Evolutionary conservation across 345 rosid species (phyloP).

Genomic region (Kandelia obovata): DNA sequence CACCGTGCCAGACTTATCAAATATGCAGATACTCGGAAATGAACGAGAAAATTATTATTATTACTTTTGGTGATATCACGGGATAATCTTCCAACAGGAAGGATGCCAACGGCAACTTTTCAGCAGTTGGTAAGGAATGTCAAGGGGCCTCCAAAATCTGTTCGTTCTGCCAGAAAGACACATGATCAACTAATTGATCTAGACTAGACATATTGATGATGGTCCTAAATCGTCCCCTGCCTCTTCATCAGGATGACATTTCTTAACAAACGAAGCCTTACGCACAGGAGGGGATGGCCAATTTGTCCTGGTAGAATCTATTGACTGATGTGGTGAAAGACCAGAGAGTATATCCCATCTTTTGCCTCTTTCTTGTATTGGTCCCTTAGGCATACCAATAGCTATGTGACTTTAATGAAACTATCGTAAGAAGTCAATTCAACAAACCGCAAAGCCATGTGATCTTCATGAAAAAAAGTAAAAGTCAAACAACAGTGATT

Average conservation of each 20-base stretch:
- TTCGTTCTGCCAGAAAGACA: too few relatives aligned
- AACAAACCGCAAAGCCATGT: too few relatives aligned
- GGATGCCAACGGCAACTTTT: neutral
- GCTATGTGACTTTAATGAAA: neutral
- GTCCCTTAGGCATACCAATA: slow-evolving; percentile 15
- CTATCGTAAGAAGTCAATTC: neutral
- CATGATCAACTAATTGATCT: too few relatives aligned
- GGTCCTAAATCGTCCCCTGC: neutral
- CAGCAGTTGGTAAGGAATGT: neutral
- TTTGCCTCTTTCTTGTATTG: slow-evolving; percentile 19
- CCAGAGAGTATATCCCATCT: slow-evolving; percentile 40
- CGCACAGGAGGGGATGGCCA: neutral
- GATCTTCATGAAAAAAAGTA: too few relatives aligned
- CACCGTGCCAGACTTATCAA: neutral
- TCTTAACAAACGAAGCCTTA: neutral
- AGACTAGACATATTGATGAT: too few relatives aligned
- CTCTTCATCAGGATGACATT: neutral
- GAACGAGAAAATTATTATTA: neutral
- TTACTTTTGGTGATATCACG: slow-evolving; percentile 5
- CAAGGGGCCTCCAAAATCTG: slow-evolving; percentile 2
- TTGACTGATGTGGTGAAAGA: slow-evolving; percentile 38
- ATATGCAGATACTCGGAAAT: slow-evolving; percentile 1
- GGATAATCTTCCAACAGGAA: neutral
- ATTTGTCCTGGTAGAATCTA: slow-evolving; percentile 5
- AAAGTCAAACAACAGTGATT: too few relatives aligned